phyloP scores from a whole-genome alignment of 2,329 filamentous ascomycete genomes.

The Bisporella sp. region DNA sequence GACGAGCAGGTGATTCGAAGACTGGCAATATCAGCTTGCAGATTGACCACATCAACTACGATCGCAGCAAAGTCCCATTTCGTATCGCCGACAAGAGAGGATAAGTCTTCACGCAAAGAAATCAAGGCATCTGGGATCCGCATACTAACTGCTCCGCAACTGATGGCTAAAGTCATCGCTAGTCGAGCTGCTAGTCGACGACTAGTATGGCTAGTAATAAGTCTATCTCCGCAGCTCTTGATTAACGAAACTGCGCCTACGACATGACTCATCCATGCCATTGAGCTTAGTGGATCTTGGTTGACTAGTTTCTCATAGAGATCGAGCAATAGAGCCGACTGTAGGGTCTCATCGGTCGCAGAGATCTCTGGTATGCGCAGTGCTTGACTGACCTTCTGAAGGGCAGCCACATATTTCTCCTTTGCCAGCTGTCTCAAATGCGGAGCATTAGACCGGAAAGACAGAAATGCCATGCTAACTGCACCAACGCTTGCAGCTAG shows the following conservation, averaged over 20 bases:
- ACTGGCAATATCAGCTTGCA: not conserved
- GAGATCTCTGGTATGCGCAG: not conserved
- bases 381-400: conserved; percentile 1
- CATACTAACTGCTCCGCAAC: not conserved
- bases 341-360: conserved; percentile 4
- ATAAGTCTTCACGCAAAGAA: not conserved
- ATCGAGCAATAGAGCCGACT: conserved; percentile 9
- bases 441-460: conserved; percentile 1
- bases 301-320: conserved; percentile 7
- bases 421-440: not conserved
- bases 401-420: conserved; percentile 4
- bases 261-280: not conserved
- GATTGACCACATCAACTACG: not conserved
- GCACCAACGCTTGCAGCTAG: conserved; percentile 5
- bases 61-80: not conserved
- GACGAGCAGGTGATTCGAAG: not conserved
- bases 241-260: not conserved
- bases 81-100: not conserved
- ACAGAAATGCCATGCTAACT: conserved; percentile 9
- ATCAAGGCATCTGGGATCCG: not conserved
- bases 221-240: not conserved
- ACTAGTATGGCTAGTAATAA: too few relatives aligned
- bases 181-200: not conserved
- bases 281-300: not conserved
- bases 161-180: not conserved